Percentiles rank a stretch among this genome's conserved stretches.
Evolutionary conservation across 2,329 filamentous ascomycete species (phyloP).

Genomic region (Aureobasidium sp.): DNA sequence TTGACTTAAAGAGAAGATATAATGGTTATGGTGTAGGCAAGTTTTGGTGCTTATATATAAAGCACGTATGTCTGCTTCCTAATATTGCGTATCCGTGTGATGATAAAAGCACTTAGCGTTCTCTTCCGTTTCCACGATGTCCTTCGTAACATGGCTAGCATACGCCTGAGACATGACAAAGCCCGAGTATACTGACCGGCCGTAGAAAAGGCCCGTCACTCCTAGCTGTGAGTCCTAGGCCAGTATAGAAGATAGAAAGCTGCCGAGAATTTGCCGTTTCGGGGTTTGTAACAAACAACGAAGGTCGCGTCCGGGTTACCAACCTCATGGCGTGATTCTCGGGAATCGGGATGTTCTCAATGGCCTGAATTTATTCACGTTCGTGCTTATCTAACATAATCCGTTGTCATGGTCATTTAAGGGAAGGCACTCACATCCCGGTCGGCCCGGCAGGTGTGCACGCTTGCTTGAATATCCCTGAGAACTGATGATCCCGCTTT

Average conservation of each 20-base stretch:
- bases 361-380: no score
- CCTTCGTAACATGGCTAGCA: neutral
- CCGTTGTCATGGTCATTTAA: no score
- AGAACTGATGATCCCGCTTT: no score
- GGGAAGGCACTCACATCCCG: no score
- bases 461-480: no score
- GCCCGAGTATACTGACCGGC: neutral
- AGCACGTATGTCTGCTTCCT: neutral
- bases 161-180: neutral
- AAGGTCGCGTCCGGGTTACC: neutral
- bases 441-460: no score
- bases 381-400: no score
- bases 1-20: no score
- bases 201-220: no score
- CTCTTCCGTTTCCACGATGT: neutral
- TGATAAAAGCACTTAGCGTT: neutral
- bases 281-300: neutral
- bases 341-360: no score
- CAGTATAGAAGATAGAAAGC: neutral
- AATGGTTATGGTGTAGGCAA: no score
- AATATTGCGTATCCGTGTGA: neutral
- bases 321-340: neutral
- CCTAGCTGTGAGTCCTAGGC: no score
- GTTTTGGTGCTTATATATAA: neutral
- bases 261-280: conserved; percentile 4